Conservation (phyloP, 768 basidiomycete species). For the Tephrocybe sp. region DNA sequence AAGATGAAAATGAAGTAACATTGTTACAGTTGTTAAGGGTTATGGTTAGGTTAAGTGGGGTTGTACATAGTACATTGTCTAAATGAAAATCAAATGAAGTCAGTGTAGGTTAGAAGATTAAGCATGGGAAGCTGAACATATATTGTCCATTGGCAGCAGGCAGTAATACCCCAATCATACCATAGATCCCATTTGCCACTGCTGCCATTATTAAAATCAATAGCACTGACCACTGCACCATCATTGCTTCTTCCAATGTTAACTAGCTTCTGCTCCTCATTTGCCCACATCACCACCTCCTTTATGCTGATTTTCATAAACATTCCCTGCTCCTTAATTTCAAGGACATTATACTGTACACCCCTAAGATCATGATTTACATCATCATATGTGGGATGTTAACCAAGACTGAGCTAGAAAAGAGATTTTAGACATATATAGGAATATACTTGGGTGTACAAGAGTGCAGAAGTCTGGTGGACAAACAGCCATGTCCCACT, state of each 20-base stretch:
- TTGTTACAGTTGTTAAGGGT: conserved; percentile 58
- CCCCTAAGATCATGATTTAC: conserved; percentile 50
- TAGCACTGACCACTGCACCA: conserved; percentile 51
- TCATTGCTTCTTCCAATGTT: too few relatives aligned
- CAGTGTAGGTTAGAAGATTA: too few relatives aligned
- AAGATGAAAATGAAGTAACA: too few relatives aligned
- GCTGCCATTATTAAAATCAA: conserved; percentile 57
- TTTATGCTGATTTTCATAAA: conserved; percentile 66
- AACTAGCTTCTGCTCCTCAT: too few relatives aligned
- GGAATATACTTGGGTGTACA: too few relatives aligned
- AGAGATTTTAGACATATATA: too few relatives aligned
- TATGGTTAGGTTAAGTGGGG: conserved; percentile 71
- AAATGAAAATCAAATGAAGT: too few relatives aligned
- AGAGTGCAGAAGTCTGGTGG: too few relatives aligned
- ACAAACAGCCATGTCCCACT: too few relatives aligned
- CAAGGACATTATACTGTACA: conserved; percentile 48
- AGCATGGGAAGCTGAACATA: conserved; percentile 32
- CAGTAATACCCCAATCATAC: conserved; percentile 61
- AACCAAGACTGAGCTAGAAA: conserved; percentile 66
- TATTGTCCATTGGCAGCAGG: too few relatives aligned
- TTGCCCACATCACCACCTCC: conserved; percentile 63
- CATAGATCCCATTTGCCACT: conserved; percentile 80
- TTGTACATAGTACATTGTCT: conserved; percentile 78
- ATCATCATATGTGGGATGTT: conserved; percentile 52
- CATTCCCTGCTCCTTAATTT: conserved; percentile 39